Base-by-base conservation (phyloP, 2,329 filamentous ascomycete species). In the Fusarium proliferatum region DNA sequence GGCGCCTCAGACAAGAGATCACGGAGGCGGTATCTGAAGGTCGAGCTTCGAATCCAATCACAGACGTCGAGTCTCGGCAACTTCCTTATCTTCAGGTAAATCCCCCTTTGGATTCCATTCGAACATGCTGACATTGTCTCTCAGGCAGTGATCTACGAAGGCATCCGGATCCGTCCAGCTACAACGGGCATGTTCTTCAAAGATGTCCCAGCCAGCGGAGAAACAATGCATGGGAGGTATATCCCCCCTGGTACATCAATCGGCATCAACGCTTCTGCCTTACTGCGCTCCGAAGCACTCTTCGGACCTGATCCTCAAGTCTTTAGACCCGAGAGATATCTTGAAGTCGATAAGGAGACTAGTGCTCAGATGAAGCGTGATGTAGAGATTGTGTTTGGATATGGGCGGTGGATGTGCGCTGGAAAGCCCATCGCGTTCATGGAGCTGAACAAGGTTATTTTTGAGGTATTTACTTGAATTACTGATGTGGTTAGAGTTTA, bases 71-170 rank as follows among this genome's bases (percentile, higher is more conserved):
- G 4, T 26, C 59, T 62, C 59, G 59, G 0, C 30, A 28, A 10
- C 17, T 62, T 1, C 41, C 51, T 13, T 62, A 45, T 16, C 39
- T 46, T 1, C 43, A 46, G 3, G 43, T 21, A 6, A 12, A 5
- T 5, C 23, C 8, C 3, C 43, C 26, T 26, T 6, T 42, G 0
- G 3, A 7, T 1, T 16, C 4, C 9, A 42, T 12, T 0, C 0
- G 4, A 15, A 1, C 6, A 23, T 17, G 19, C 41, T 36, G 17
- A 56, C 9, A 33, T 9, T 10, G 10, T 1, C 4, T 15, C 10
- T 30, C 26, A 63, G 61, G 53, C 36, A 6, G 53, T 63, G 0
- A 60, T 63, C 3, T 63, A 63, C 9, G 61, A 63, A 13, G 23
- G 53, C 2, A 39, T 63, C 19, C 23, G 61, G 12, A 64, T 61